Evolutionary conservation across 257 asterid genomes (phyloP).

Genomic region (Osmanthus fragrans): DNA sequence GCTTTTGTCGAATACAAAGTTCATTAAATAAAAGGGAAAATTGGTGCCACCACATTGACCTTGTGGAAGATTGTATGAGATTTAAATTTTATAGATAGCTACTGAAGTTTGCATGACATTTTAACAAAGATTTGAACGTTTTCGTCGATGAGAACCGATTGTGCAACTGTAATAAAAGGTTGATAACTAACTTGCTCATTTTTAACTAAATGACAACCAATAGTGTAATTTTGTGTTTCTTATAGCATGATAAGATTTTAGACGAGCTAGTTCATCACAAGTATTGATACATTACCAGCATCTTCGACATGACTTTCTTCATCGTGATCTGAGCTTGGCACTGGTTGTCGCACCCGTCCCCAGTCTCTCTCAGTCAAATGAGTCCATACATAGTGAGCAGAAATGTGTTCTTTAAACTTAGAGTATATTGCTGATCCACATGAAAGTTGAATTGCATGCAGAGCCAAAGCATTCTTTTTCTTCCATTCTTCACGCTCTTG

Average conservation of each 20-base stretch:
- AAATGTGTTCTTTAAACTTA: conserved; percentile 33
- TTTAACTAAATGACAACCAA: not conserved
- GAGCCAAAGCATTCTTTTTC: conserved; percentile 42
- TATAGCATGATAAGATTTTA: not conserved
- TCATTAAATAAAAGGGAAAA: not conserved
- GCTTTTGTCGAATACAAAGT: not conserved
- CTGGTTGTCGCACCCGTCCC: not conserved
- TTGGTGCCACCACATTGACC: not conserved
- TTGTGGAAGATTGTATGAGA: not conserved
- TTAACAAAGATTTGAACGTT: not conserved
- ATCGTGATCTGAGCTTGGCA: conserved; percentile 4
- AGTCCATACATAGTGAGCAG: conserved; percentile 38
- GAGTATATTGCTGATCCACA: conserved; percentile 40
- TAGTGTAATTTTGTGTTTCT: not conserved
- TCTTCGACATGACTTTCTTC: conserved; percentile 15
- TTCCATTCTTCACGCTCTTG: conserved; percentile 39
- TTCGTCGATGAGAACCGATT: not conserved
- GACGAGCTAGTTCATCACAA: not conserved
- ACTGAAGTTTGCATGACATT: not conserved
- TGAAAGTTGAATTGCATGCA: conserved; percentile 47
- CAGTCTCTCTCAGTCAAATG: conserved; percentile 36
- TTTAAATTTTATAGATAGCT: not conserved
- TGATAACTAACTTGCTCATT: not conserved
- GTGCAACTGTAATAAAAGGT: not conserved
- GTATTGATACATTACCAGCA: conserved; percentile 14